These are phyloP conservation scores for Nemania sp. DNA, from an alignment of 2,329 filamentous ascomycete species.

Conservation along the genomic window DNA sequence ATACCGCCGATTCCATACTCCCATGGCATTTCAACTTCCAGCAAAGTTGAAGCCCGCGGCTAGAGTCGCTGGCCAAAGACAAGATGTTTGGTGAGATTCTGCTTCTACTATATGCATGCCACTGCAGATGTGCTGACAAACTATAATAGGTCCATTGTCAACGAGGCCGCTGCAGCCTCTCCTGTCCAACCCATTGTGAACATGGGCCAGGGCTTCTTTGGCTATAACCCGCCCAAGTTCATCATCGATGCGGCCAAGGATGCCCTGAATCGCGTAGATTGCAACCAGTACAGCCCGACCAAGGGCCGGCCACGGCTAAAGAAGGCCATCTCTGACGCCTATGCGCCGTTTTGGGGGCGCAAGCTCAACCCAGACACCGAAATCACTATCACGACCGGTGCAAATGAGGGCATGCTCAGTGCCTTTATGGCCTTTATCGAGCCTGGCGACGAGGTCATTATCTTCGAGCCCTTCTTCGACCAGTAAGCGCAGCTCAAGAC, in stretches of 20 bases:
- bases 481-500: conserved; percentile 68
- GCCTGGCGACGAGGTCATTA: conserved; percentile 92
- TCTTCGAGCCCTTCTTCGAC: conserved; percentile 99
- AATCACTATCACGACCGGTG: conserved; percentile 92
- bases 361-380: conserved; percentile 88
- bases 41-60: conserved; percentile 64
- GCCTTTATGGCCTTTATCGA: conserved; percentile 99
- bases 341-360: conserved; percentile 88
- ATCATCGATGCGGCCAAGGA: conserved; percentile 91
- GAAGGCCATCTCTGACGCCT: conserved; percentile 93
- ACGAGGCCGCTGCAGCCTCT: conserved; percentile 72
- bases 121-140: conserved; percentile 32
- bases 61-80: conserved; percentile 61
- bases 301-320: conserved; percentile 91
- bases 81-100: conserved; percentile 64
- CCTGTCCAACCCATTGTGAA: conserved; percentile 74
- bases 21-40: conserved; percentile 56
- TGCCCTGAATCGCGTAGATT: conserved; percentile 90
- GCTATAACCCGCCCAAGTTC: conserved; percentile 93
- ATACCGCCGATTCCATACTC: conserved; percentile 47
- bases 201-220: conserved; percentile 79
- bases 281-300: conserved; percentile 98
- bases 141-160: conserved; percentile 69
- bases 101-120: background rate
- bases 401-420: conserved; percentile 93